Percentiles rank a stretch among this genome's conserved stretches.
These are phyloP conservation scores for Hemisphaericaspora xylanilytica DNA, from an alignment of 1,139 yeast genomes.

Conservation along the genomic window DNA sequence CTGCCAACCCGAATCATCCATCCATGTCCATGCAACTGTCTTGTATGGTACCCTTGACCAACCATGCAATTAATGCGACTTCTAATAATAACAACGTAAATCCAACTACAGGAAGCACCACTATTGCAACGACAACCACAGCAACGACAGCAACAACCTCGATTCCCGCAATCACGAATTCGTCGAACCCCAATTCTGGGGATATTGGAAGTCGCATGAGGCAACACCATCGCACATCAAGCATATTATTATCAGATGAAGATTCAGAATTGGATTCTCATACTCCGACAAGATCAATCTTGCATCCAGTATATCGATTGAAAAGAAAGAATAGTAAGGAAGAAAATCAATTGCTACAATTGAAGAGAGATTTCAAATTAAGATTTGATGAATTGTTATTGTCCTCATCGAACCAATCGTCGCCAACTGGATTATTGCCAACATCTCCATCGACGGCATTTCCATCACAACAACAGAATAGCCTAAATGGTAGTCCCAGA, in stretches of 20 bases:
- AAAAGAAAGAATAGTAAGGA: constrained; percentile 12
- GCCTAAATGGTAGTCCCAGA: constrained; percentile 14
- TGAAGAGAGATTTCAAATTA: constrained; percentile 33
- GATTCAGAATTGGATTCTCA: constrained; percentile 31
- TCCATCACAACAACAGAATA: constrained; percentile 21
- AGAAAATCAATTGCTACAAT: constrained; percentile 9
- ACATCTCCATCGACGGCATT: constrained; percentile 12
- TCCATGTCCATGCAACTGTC: neutral
- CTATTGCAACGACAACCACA: no score
- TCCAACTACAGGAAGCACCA: no score
- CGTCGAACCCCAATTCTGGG: neutral
- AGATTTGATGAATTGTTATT: constrained; percentile 22
- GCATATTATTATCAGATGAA: constrained; percentile 34
- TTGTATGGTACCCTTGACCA: neutral
- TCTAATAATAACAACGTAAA: no score
- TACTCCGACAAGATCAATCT: constrained; percentile 17
- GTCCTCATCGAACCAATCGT: constrained; percentile 3
- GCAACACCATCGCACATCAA: constrained; percentile 6
- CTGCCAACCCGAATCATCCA: no score
- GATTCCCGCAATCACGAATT: neutral
- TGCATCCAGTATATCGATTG: constrained; percentile 19
- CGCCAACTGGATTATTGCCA: constrained; percentile 9
- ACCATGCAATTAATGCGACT: neutral
- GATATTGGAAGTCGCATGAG: neutral
- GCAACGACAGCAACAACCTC: constrained; percentile 5